Percentiles rank a stretch among this genome's conserved stretches.
Conservation (phyloP, 331 rosid species). For the Telfairia occidentalis region DNA sequence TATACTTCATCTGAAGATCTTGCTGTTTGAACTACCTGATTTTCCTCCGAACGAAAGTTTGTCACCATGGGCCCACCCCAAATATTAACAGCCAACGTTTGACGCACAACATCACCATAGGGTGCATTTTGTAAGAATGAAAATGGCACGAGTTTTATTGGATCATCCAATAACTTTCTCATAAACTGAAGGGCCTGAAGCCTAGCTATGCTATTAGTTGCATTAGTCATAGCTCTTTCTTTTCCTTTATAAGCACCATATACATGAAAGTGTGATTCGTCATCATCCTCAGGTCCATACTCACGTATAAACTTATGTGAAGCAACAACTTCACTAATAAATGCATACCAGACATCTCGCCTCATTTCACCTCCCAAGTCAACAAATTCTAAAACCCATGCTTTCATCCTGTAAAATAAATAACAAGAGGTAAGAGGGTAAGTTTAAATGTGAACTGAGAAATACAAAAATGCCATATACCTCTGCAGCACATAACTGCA, state of each 20-base stretch:
- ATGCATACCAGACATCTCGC: constrained; percentile 91
- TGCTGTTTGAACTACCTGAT: constrained; percentile 23
- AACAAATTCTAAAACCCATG: constrained; percentile 81
- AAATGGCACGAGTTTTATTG: constrained; percentile 70
- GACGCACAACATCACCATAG: constrained; percentile 59
- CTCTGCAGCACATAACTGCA: background rate
- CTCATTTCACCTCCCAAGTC: constrained; percentile 98
- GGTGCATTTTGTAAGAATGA: constrained; percentile 65
- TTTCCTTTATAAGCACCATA: constrained; percentile 76
- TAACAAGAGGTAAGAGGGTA: background rate
- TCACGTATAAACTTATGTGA: constrained; percentile 60
- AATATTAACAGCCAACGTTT: constrained; percentile 72
- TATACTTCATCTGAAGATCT: constrained; percentile 35
- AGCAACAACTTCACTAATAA: constrained; percentile 64
- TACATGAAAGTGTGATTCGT: constrained; percentile 46
- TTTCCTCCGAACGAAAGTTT: constrained; percentile 31
- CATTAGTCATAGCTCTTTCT: constrained; percentile 50
- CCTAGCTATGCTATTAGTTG: constrained; percentile 69
- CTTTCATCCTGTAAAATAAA: constrained; percentile 33
- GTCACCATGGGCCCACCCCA: constrained; percentile 79
- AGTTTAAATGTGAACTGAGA: background rate
- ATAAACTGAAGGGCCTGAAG: constrained; percentile 76
- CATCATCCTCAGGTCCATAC: constrained; percentile 67
- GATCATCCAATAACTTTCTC: constrained; percentile 82
- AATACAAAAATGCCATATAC: background rate